phyloP scores from a whole-genome alignment of 1,139 yeast genomes.

The Starmera stellimalicola region DNA sequence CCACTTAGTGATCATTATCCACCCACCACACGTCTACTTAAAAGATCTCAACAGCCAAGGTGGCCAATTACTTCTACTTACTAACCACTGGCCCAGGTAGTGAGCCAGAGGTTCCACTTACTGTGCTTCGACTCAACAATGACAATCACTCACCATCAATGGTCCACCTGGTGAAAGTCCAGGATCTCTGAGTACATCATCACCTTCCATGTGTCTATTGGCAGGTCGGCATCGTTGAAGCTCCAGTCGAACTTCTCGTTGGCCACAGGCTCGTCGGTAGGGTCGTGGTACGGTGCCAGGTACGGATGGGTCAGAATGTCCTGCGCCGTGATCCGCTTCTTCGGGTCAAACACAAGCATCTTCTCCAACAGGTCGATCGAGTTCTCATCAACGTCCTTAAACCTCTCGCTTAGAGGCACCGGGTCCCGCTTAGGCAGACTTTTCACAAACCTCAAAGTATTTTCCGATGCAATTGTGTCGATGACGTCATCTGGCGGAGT shows the following conservation, averaged over 20 bases:
- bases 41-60: neutral
- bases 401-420: slow-evolving; percentile 75
- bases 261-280: slow-evolving; percentile 94
- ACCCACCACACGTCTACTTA: too few species aligned
- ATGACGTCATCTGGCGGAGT: slow-evolving; percentile 96
- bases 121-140: slow-evolving; percentile 4
- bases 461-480: slow-evolving; percentile 91
- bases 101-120: too few species aligned
- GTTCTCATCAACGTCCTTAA: slow-evolving; percentile 80
- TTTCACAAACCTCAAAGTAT: slow-evolving; percentile 87
- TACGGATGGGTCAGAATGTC: slow-evolving; percentile 87
- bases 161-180: slow-evolving; percentile 63
- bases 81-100: too few species aligned
- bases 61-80: too few species aligned
- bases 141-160: neutral
- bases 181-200: slow-evolving; percentile 98
- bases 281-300: slow-evolving; percentile 96
- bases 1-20: too few species aligned
- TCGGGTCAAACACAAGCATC: slow-evolving; percentile 92
- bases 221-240: slow-evolving; percentile 94
- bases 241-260: slow-evolving; percentile 95
- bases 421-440: slow-evolving; percentile 91
- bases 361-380: slow-evolving; percentile 83
- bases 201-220: slow-evolving; percentile 97
- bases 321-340: slow-evolving; percentile 86